Base-by-base conservation (phyloP, 495 filamentous ascomycete species). In the Annulohypoxylon stygium region DNA sequence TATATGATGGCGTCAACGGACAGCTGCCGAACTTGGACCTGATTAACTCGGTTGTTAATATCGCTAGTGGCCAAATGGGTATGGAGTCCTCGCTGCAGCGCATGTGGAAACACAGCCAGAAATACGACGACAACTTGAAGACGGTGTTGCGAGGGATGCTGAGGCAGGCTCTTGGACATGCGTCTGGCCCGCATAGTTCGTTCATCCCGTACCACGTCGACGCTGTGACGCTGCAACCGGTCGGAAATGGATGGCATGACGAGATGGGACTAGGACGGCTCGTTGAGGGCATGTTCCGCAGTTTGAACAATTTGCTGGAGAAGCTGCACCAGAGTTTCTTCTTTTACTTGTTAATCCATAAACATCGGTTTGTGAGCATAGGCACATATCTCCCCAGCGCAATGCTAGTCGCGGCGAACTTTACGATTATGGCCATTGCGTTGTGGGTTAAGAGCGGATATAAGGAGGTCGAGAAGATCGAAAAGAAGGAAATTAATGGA, bases 141-240 rank as follows among this genome's bases (percentile, higher is more conserved):
- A 98, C 95, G 11, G 97, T 98, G 88, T 84, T 97, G 25, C 88
- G 95, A 45, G 95, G 96, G 39, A 97, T 99, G 93, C 83, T 97
- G 64, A 93, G 91, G 75, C 96, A 98, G 81, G 93, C 91, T 0
- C 85, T 97, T 6, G 96, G 96, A 2, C 90, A 94, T 74, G 92
- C 94, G n/a, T 91, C 92, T 11, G 96, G 96, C 9, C 90, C 95
- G 2, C 96, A 99, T 74, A 96, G 93, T 83, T 91, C 90, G 68
- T 99, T 99, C 80, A 97, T 99, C 77, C 95, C 96, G 0, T 99
- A 98, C 79, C 96, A 98, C 76, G 93, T 99, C 69, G 97, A 99
- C 79, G 96, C 96, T 3, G 91, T 99, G 69, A 99, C 95, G 0
- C 83, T 99, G 48, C 93, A 95, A 74, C 90, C 95, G 1, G 92